Base-by-base conservation (phyloP, 305 asterid genomes). In the Petunia hybrid region DNA sequence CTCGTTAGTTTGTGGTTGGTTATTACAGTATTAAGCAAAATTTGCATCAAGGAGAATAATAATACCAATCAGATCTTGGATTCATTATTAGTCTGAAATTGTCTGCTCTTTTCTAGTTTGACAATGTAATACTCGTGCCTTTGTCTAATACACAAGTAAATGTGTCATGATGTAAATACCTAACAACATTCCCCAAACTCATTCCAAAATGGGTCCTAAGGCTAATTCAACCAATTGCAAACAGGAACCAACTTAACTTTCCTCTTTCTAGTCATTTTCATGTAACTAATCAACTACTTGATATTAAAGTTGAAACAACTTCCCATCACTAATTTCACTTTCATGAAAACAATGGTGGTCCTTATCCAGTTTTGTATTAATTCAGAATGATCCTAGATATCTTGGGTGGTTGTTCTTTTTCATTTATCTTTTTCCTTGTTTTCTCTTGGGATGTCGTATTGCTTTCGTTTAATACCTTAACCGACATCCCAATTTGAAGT, bases 201-300 rank as follows among this genome's bases (percentile, higher is more conserved):
- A 13, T 10, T 16, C 63, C 78, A 48, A 22, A 22, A 22, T 22
- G 31, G 31, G 31, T 22, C 31, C 31, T 48, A 48, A 48, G 13
- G 8, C 0, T 48, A 48, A 48, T 48, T 48, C 55, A 48, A 48
- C 61, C 61, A 56, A 56, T 56, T 56, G 61, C 61, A 12, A 56
- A 14, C n/a, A 56, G 5, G 2, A 62, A 9, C 64, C 38, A n/a
- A 59, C 8, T 5, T 59, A 59, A 59, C 64, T n/a, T 59, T 16
- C 64, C 38, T 59, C n/a, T 16, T 16, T 59, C 5, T 36, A 1
- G 13, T 36, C 63, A 36, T 48, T 51, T 73, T 12, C 63, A 73
- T 3, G 51, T 6, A 73, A 51, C 46, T 73, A 73, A 73, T 12
- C 36, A 73, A 66, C 62, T 1, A 73, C 78, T 73, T 73, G 78